phyloP scores from a whole-genome alignment of 176 grass and related monocot genomes.

The Coix lacrymajobi region DNA sequence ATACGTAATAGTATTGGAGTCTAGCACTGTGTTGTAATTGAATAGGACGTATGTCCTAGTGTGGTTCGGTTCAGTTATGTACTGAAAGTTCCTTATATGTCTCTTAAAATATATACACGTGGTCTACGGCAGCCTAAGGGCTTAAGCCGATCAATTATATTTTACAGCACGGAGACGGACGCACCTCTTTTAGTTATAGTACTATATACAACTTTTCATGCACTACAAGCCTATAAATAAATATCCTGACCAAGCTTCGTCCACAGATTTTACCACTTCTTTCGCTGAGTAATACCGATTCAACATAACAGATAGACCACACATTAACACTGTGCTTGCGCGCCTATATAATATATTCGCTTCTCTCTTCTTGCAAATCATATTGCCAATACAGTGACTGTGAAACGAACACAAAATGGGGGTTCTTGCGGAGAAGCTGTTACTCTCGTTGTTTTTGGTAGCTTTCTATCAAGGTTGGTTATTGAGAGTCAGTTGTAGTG shows the following conservation, averaged over 20 bases:
- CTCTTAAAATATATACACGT: no score
- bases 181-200: not conserved
- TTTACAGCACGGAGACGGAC: no score
- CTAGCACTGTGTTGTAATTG: no score
- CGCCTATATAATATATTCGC: constrained; percentile 15
- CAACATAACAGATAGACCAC: constrained; percentile 4
- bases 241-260: constrained; percentile 6
- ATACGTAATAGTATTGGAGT: no score
- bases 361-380: not conserved
- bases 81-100: no score
- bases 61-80: no score
- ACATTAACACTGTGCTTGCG: not conserved
- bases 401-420: constrained; percentile 1
- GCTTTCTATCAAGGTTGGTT: constrained; percentile 34
- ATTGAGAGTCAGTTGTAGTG: not conserved
- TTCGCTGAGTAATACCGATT: constrained; percentile 20
- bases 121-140: no score
- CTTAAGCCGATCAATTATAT: no score
- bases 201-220: not conserved
- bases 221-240: constrained; percentile 26
- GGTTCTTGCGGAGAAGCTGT: constrained; percentile 12
- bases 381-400: not conserved
- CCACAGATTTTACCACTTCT: constrained; percentile 29
- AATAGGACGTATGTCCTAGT: no score
- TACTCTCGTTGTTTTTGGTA: constrained; percentile 15